Evolutionary conservation across 2,329 filamentous ascomycete species (phyloP).

Genomic region (Pseudocercospora macadamiae): DNA sequence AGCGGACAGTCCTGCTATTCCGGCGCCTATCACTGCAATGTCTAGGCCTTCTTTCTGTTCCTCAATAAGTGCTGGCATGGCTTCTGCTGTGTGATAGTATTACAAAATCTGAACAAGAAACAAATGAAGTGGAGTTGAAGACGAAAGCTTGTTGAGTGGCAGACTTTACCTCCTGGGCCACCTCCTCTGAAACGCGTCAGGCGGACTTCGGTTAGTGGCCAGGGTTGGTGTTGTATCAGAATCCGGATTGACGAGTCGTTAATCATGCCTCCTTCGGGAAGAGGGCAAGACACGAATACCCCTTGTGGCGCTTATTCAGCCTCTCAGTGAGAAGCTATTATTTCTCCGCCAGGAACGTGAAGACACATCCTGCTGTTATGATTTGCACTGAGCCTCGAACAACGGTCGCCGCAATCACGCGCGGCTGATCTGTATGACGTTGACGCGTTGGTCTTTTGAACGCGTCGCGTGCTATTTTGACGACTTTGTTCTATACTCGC

Average conservation of each 20-base stretch:
- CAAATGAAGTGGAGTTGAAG: background rate
- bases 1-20: constrained; percentile 36
- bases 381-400: background rate
- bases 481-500: background rate
- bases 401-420: constrained; percentile 1
- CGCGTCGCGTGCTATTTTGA: no score
- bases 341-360: background rate
- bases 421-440: background rate
- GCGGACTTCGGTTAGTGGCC: background rate
- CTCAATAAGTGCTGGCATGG: background rate
- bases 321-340: background rate
- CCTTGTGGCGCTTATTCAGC: background rate
- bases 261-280: background rate
- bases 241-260: background rate
- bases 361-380: background rate
- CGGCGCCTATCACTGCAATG: constrained; percentile 30
- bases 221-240: background rate
- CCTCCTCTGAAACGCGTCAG: constrained; percentile 1
- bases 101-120: background rate
- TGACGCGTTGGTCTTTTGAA: background rate
- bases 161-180: background rate
- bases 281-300: background rate
- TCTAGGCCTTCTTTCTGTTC: constrained; percentile 2
- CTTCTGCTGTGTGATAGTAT: background rate
- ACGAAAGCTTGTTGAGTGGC: constrained; percentile 1